phyloP scores from a whole-genome alignment of 225 moss, liverwort and hornwort species.

The Antitrichia curtipendula region DNA sequence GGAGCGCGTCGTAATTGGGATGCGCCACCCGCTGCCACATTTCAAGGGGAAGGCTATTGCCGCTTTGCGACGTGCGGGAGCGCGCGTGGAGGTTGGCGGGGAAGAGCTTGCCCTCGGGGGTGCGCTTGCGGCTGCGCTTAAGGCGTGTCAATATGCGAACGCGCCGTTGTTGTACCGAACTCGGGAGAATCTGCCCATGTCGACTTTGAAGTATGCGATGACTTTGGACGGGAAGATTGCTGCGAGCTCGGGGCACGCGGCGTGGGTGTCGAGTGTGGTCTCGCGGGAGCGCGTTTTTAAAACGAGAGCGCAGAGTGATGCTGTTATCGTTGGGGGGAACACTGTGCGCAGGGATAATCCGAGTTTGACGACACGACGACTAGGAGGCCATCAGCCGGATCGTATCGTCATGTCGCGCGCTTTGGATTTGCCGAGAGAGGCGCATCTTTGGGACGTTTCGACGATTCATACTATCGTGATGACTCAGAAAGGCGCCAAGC shows the following conservation, averaged over 20 bases:
- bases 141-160: conserved; percentile 59
- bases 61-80: conserved; percentile 46
- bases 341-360: conserved; percentile 91
- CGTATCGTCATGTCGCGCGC: conserved; percentile 89
- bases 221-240: conserved; percentile 98
- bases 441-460: conserved; percentile 78
- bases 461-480: conserved; percentile 72
- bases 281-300: conserved; percentile 74
- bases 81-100: conserved; percentile 57
- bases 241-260: conserved; percentile 78
- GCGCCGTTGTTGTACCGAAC: conserved; percentile 71
- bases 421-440: conserved; percentile 58
- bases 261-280: conserved; percentile 79
- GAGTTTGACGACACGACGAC: conserved; percentile 61
- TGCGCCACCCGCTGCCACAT: conserved; percentile 74
- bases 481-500: conserved; percentile 76
- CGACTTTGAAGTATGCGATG: conserved; percentile 93
- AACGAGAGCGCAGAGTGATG: conserved; percentile 78
- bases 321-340: conserved; percentile 83
- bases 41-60: conserved; percentile 68
- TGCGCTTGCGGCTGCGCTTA: conserved; percentile 27
- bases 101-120: conserved; percentile 19
- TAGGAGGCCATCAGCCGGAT: conserved; percentile 73
- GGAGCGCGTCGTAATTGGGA: conserved; percentile 67
- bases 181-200: conserved; percentile 53